phyloP scores from a whole-genome alignment of 495 filamentous ascomycete species.

The Cenococcum geophilum region DNA sequence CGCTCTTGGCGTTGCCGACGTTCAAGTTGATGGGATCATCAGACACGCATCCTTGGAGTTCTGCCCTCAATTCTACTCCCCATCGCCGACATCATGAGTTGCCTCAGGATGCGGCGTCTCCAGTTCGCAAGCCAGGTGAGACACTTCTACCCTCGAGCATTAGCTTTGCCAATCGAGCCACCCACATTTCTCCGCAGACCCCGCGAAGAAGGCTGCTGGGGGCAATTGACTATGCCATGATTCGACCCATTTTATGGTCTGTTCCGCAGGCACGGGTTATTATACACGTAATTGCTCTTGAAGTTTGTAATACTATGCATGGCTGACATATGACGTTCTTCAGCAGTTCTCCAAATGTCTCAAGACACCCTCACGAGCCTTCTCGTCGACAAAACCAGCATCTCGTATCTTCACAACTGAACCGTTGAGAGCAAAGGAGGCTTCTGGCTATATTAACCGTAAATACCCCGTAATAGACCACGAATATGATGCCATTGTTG shows the following conservation, averaged over 20 bases:
- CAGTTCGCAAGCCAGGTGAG: constrained; percentile 32
- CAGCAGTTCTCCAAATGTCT: constrained; percentile 27
- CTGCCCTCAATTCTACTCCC: constrained; percentile 16
- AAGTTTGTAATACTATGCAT: constrained; percentile 11
- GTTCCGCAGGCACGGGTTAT: too few relatives aligned
- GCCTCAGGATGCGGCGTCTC: constrained; percentile 29
- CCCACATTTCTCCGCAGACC: constrained; percentile 23
- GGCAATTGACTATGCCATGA: background rate
- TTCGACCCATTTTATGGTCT: too few relatives aligned
- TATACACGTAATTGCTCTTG: background rate
- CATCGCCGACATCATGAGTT: constrained; percentile 26
- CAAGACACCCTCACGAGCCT: constrained; percentile 37
- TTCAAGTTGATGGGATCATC: constrained; percentile 4
- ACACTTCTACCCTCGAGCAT: background rate
- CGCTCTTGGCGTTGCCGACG: background rate
- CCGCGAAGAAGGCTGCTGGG: constrained; percentile 9
- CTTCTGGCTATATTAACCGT: constrained; percentile 69
- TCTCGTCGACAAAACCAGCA: constrained; percentile 78
- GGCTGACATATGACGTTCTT: constrained; percentile 9
- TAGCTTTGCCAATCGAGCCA: constrained; percentile 1
- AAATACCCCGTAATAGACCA: constrained; percentile 84
- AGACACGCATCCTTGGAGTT: constrained; percentile 6
- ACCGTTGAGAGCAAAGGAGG: constrained; percentile 86
- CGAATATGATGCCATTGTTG: constrained; percentile 75
- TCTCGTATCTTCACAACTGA: constrained; percentile 76